A percentile compares a stretch with the other conserved stretches of the same genome.
phyloP scores from a whole-genome alignment of 176 grass and related monocot species.

The Triticum dicoccoides region DNA sequence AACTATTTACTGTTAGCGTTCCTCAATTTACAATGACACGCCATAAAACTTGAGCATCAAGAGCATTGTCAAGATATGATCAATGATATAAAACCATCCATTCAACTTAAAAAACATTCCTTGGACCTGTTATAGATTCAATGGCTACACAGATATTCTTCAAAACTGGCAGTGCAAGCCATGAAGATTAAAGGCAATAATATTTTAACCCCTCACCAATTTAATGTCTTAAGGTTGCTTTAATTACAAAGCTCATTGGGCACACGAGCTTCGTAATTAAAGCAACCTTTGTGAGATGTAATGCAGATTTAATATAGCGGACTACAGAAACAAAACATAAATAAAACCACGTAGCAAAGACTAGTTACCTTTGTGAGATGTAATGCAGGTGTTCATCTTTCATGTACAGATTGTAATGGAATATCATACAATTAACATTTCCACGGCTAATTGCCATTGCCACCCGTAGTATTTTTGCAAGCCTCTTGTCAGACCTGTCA shows the following conservation, averaged over 20 bases:
- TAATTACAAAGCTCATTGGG: background rate
- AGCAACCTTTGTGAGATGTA: no score
- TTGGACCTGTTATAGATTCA: background rate
- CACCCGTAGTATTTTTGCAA: conserved; percentile 71
- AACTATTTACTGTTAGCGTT: background rate
- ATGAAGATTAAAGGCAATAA: background rate
- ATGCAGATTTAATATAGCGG: background rate
- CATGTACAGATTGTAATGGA: conserved; percentile 97
- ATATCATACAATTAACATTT: conserved; percentile 82
- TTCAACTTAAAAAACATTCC: conserved; percentile 15
- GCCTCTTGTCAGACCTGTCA: conserved; percentile 78
- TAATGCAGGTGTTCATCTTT: conserved; percentile 93
- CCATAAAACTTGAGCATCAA: conserved; percentile 5
- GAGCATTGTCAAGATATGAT: conserved; percentile 2
- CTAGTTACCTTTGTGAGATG: conserved; percentile 84
- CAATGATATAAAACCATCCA: background rate
- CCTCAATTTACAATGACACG: conserved; percentile 4
- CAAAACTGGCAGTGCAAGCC: background rate
- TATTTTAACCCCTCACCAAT: background rate
- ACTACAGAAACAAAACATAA: conserved; percentile 12
- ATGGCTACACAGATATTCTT: background rate
- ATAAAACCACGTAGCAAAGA: background rate
- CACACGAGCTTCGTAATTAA: background rate
- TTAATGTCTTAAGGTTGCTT: background rate
- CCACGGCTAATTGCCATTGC: conserved; percentile 70